Conservation (phyloP, 768 basidiomycete species). For the Agrocybe chaxingu region DNA sequence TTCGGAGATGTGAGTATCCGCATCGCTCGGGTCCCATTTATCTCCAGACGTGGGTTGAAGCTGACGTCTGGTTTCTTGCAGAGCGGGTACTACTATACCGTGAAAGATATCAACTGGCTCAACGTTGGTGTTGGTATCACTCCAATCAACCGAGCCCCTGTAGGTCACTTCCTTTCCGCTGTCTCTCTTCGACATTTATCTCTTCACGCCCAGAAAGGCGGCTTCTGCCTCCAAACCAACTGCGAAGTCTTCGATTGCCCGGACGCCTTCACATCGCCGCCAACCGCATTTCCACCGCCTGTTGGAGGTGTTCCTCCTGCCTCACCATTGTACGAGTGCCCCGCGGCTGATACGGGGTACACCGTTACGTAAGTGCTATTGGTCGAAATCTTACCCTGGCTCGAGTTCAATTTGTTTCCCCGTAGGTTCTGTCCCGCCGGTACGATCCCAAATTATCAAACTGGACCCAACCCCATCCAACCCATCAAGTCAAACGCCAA, state of each 20-base stretch:
- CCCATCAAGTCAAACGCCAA: too few species aligned
- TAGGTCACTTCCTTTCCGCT: constrained; percentile 6
- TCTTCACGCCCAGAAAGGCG: constrained; percentile 5
- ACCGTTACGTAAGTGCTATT: constrained; percentile 17
- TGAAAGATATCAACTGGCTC: constrained; percentile 20
- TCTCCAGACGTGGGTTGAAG: not conserved
- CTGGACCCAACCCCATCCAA: not conserved
- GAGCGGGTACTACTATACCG: constrained; percentile 24
- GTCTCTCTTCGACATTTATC: not conserved
- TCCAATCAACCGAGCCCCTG: constrained; percentile 16
- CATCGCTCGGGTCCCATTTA: not conserved
- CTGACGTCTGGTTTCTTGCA: not conserved
- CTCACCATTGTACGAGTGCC: constrained; percentile 21
- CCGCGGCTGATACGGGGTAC: constrained; percentile 18
- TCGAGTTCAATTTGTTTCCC: not conserved
- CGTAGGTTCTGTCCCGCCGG: not conserved
- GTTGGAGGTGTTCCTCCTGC: constrained; percentile 15
- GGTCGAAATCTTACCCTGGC: not conserved
- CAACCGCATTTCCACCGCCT: constrained; percentile 19
- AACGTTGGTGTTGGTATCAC: constrained; percentile 21
- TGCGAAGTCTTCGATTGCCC: constrained; percentile 20
- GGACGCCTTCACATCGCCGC: constrained; percentile 19
- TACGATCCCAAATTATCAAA: not conserved
- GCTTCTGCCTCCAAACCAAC: constrained; percentile 18
- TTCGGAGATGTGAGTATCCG: constrained; percentile 11